Evolutionary conservation across 352 stramenopile species (phyloP).

Genomic region (Pythium grandisporangium): DNA sequence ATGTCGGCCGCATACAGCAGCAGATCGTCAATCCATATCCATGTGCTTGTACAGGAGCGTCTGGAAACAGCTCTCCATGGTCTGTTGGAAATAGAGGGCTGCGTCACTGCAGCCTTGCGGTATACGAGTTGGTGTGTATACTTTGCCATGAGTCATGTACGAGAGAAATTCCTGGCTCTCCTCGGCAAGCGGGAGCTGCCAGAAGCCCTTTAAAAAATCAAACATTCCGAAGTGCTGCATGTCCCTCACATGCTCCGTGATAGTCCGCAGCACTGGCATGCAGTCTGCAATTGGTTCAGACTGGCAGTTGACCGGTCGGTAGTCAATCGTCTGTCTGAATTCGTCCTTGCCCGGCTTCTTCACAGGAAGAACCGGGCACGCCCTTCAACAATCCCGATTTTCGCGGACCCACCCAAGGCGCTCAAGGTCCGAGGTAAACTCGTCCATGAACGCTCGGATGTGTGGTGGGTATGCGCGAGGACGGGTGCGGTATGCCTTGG

Average conservation of each 20-base stretch:
- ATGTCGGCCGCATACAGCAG: conserved; percentile 1
- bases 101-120: conserved; percentile 12
- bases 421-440: conserved; percentile 3
- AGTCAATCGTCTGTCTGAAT: conserved; percentile 4
- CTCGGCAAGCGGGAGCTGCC: conserved; percentile 11
- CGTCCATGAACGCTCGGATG: conserved; percentile 1
- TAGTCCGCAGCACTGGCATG: conserved; percentile 4
- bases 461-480: conserved; percentile 1
- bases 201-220: conserved; percentile 9
- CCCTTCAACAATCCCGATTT: conserved; percentile 2
- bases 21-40: conserved; percentile 9
- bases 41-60: conserved; percentile 7
- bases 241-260: background rate
- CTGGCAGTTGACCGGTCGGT: conserved; percentile 2
- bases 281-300: background rate
- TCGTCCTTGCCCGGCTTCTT: conserved; percentile 6
- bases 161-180: conserved; percentile 12
- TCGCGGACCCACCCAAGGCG: conserved; percentile 4
- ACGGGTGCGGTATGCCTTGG: background rate
- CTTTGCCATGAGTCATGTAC: conserved; percentile 10
- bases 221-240: conserved; percentile 2
- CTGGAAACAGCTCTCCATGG: conserved; percentile 8
- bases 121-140: conserved; percentile 13
- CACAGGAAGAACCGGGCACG: conserved; percentile 1
- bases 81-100: conserved; percentile 10